A percentile compares a stretch with the other conserved stretches of the same genome.
Conservation (phyloP, 2,329 filamentous ascomycete genomes). For the Plenodomus biglobosus region DNA sequence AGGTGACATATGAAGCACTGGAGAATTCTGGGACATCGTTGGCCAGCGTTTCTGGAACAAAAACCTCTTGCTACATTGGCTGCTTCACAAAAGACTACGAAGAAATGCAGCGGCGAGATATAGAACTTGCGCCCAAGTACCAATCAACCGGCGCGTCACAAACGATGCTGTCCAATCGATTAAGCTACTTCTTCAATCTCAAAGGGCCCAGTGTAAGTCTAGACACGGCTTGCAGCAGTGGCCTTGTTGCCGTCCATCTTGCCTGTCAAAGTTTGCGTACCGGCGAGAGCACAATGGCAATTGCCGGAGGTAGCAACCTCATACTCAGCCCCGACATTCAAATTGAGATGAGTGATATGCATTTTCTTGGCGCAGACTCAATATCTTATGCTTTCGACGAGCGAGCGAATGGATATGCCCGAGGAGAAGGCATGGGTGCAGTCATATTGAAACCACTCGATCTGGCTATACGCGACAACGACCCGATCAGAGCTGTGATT, state of each 20-base stretch:
- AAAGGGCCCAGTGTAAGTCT: constrained; percentile 22
- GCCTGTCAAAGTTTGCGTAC: constrained; percentile 26
- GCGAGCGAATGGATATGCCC: constrained; percentile 63
- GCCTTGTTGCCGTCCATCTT: constrained; percentile 22
- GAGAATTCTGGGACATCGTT: constrained; percentile 20
- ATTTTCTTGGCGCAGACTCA: constrained; percentile 34
- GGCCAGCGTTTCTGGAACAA: constrained; percentile 14
- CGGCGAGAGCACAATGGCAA: constrained; percentile 26
- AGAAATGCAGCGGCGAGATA: constrained; percentile 18
- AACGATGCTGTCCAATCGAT: constrained; percentile 15
- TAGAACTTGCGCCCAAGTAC: constrained; percentile 15
- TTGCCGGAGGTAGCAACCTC: constrained; percentile 22
- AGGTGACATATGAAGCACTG: constrained; percentile 27
- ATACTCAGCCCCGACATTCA: constrained; percentile 21
- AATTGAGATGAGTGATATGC: constrained; percentile 16
- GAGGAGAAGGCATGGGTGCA: constrained; percentile 59
- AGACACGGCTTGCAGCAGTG: constrained; percentile 28
- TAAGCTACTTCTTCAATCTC: constrained; percentile 24
- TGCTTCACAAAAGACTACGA: constrained; percentile 21
- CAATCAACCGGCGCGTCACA: constrained; percentile 14
- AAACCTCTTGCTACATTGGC: constrained; percentile 23
- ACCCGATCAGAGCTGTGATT: constrained; percentile 34
- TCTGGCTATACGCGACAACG: constrained; percentile 20
- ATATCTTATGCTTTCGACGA: constrained; percentile 47
- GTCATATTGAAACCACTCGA: constrained; percentile 31